Evolutionary conservation across 305 asterid genomes (phyloP), one percentile per base, ranked within the genome.

Genomic region (Striga hermonthica): DNA sequence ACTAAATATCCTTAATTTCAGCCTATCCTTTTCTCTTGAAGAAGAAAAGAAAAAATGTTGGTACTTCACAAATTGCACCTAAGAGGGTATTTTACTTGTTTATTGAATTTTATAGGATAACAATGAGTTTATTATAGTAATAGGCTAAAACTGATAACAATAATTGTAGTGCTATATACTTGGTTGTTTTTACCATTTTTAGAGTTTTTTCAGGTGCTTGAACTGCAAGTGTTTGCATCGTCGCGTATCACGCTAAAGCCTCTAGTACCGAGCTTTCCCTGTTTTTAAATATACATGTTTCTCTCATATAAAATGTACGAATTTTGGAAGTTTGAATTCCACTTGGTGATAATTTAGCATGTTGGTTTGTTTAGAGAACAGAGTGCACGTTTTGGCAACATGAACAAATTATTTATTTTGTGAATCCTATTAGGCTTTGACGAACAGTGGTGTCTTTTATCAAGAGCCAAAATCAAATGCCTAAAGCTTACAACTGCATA

Each of bases 211-310:
- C 79, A 90, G 95, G 95, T 90, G 72, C 58, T 90, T 69, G 97
- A 90, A 74, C 52, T 90, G 81, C 97, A 87, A 79, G 90, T 87
- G 10, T 90, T 90, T 80, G 97, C 95, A 59, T 77, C n/a, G n/a
- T n/a, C 70, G 0, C 88, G 97, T 10, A 87, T 90, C 79, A 90
- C 95, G 9, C 54, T 90, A 81, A 90, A 88, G 85, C 97, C 97
- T 31, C 75, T 90, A 43, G 96, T 90, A 64, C 97, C 97, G 0
- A 68, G 59, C 73, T 87, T 90, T 67, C 97, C 97, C 70, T 90
- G 97, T 71, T 90, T 90, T 9, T 87, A 1, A 87, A 84, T 60
- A 88, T 90, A 74, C 78, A 70, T 1, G 84, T 90, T 74, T 90
- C 97, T 68, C 88, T 90, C 52, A 86, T 90, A 96, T 87, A 90